These are phyloP conservation scores for Phaffia rhodozyma DNA, from an alignment of 1,284 basidiomycete species.

Conservation along the genomic window DNA sequence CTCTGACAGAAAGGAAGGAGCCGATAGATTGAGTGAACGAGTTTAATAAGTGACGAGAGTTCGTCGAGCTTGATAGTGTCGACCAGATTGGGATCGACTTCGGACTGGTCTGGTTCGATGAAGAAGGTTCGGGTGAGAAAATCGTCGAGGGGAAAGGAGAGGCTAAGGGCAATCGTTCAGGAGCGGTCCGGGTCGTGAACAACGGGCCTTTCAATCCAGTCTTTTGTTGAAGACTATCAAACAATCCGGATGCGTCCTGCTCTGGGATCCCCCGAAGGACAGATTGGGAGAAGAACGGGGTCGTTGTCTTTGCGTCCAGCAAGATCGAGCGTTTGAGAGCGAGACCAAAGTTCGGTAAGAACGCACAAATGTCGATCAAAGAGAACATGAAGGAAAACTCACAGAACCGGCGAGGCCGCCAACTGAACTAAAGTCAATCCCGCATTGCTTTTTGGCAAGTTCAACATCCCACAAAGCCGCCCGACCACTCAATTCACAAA, in stretches of 20 bases:
- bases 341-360: not conserved
- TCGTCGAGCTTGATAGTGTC: constrained; percentile 26
- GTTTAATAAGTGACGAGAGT: constrained; percentile 35
- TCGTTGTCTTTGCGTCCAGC: constrained; percentile 17
- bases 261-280: constrained; percentile 47
- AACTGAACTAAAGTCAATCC: constrained; percentile 42
- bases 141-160: constrained; percentile 42
- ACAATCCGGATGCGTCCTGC: constrained; percentile 33
- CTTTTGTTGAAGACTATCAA: constrained; percentile 32
- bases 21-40: constrained; percentile 41
- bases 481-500: constrained; percentile 48
- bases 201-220: constrained; percentile 30
- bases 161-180: constrained; percentile 43
- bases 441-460: constrained; percentile 28
- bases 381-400: constrained; percentile 20
- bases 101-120: constrained; percentile 16
- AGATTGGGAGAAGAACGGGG: constrained; percentile 39
- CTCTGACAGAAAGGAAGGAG: constrained; percentile 26
- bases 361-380: not conserved
- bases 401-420: not conserved
- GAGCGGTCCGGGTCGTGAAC: constrained; percentile 34
- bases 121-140: constrained; percentile 23
- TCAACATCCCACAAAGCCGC: constrained; percentile 37
- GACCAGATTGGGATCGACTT: constrained; percentile 26
- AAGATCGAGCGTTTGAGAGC: not conserved